Percentiles rank a stretch among this genome's conserved stretches.
Conservation (phyloP, 139 green algal genomes). For the Yamagishiella unicocca region DNA sequence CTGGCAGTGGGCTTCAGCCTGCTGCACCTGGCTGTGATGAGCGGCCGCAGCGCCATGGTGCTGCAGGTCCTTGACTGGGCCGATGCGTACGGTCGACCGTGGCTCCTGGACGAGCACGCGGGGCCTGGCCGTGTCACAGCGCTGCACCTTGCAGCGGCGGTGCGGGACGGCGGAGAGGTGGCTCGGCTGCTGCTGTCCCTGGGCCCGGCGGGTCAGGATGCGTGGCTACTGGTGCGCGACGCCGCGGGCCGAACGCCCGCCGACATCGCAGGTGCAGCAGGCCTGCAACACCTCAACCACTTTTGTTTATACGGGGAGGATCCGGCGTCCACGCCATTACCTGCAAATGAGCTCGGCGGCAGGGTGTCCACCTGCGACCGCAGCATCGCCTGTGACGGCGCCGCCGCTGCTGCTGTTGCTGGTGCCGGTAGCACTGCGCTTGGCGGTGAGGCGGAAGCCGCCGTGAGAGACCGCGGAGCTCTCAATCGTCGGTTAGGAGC, state of each 20-base stretch:
- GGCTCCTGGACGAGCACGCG: neutral
- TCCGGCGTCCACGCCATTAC: too few species aligned
- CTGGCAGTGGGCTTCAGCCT: neutral
- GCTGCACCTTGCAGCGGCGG: constrained; percentile 39
- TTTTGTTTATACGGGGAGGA: constrained; percentile 21
- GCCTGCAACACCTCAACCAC: neutral
- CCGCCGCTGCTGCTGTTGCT: too few species aligned
- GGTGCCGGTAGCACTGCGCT: too few species aligned
- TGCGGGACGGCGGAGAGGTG: neutral
- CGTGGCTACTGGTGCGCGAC: neutral
- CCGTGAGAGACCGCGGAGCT: too few species aligned
- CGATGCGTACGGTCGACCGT: neutral
- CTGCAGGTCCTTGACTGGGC: constrained; percentile 20
- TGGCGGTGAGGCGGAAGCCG: too few species aligned
- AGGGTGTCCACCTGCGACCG: too few species aligned
- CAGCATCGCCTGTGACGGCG: too few species aligned
- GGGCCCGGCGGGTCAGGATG: neutral
- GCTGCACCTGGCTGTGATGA: constrained; percentile 34
- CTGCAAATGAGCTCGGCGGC: too few species aligned
- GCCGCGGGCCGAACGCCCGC: neutral
- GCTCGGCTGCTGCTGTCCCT: constrained; percentile 24
- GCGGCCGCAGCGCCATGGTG: neutral
- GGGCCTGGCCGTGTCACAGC: neutral
- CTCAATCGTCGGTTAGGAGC: too few species aligned
- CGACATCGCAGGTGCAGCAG: neutral